Evolutionary conservation across 2,329 filamentous ascomycete genomes (phyloP).

Genomic region (Ophiosphaerella korrae): DNA sequence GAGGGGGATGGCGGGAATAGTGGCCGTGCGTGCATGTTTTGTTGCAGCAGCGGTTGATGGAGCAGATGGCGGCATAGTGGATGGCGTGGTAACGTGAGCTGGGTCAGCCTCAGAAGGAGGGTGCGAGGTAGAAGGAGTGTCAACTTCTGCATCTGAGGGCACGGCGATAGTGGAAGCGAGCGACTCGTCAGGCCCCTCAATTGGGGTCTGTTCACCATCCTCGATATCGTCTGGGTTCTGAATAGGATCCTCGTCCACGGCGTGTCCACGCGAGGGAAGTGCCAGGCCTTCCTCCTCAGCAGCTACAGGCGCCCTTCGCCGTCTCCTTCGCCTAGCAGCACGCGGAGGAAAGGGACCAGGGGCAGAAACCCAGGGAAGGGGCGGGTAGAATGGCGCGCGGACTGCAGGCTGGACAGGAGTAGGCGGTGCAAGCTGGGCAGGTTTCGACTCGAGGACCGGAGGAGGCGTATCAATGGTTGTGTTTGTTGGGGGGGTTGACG

Average conservation of each 20-base stretch:
- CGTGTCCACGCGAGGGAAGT: slow-evolving; percentile 56
- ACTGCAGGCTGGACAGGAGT: slow-evolving; percentile 27
- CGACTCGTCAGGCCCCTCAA: slow-evolving; percentile 44
- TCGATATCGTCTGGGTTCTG: slow-evolving; percentile 17
- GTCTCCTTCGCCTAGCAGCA: slow-evolving; percentile 53
- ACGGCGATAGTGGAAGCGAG: slow-evolving; percentile 53
- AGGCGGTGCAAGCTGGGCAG: slow-evolving; percentile 17
- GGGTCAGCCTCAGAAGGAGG: slow-evolving; percentile 62
- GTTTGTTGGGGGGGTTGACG: slow-evolving; percentile 39
- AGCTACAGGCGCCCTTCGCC: slow-evolving; percentile 47
- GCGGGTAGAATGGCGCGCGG: slow-evolving; percentile 56
- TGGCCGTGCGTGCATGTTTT: slow-evolving; percentile 49
- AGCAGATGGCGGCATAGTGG: slow-evolving; percentile 49
- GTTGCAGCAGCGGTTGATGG: slow-evolving; percentile 38
- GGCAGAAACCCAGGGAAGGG: slow-evolving; percentile 65
- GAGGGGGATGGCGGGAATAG: slow-evolving; percentile 58
- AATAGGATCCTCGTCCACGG: slow-evolving; percentile 17
- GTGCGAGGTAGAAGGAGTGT: slow-evolving; percentile 64
- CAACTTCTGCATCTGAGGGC: slow-evolving; percentile 54
- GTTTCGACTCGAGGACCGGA: slow-evolving; percentile 20
- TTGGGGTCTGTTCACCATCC: slow-evolving; percentile 48
- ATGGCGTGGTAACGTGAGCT: slow-evolving; percentile 62
- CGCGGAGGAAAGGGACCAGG: slow-evolving; percentile 61
- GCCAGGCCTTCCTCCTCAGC: slow-evolving; percentile 51
- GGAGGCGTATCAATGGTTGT: slow-evolving; percentile 39